These are phyloP conservation scores for Rhodotorula taiwanensis DNA, from an alignment of 768 basidiomycete species.

Conservation along the genomic window DNA sequence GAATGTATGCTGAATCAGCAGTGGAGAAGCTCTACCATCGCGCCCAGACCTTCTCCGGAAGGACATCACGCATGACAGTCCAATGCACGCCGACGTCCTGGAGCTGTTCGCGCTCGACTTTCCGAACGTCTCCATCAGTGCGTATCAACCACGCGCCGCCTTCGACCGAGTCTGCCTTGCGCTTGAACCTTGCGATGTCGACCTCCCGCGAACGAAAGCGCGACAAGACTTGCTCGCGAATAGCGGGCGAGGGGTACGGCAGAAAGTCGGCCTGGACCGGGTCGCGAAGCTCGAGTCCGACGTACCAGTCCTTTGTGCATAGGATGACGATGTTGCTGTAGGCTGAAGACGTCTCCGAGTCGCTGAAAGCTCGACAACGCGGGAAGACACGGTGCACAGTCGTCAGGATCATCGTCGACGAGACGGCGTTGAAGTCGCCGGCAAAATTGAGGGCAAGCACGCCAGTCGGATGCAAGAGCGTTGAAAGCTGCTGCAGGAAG, in stretches of 20 bases:
- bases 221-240: constrained; percentile 7
- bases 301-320: constrained; percentile 9
- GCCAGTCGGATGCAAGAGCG: constrained; percentile 61
- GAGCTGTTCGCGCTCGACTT: constrained; percentile 16
- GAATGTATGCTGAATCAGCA: too few relatives aligned
- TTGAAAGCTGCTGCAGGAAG: constrained; percentile 69
- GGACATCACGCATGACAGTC: constrained; percentile 20
- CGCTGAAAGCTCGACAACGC: constrained; percentile 77
- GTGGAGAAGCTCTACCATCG: too few relatives aligned
- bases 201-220: constrained; percentile 9
- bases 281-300: constrained; percentile 15
- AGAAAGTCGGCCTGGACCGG: constrained; percentile 20
- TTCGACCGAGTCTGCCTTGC: background rate
- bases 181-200: constrained; percentile 2
- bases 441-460: constrained; percentile 80
- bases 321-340: constrained; percentile 33
- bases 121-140: background rate
- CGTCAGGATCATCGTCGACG: constrained; percentile 59
- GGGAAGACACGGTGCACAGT: constrained; percentile 68
- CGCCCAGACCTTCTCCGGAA: constrained; percentile 21
- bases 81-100: constrained; percentile 9
- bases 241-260: background rate
- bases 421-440: constrained; percentile 58
- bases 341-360: constrained; percentile 55
- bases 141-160: constrained; percentile 9